phyloP scores from a whole-genome alignment of 2,329 filamentous ascomycete genomes.

The Pyrenophora seminiperda region DNA sequence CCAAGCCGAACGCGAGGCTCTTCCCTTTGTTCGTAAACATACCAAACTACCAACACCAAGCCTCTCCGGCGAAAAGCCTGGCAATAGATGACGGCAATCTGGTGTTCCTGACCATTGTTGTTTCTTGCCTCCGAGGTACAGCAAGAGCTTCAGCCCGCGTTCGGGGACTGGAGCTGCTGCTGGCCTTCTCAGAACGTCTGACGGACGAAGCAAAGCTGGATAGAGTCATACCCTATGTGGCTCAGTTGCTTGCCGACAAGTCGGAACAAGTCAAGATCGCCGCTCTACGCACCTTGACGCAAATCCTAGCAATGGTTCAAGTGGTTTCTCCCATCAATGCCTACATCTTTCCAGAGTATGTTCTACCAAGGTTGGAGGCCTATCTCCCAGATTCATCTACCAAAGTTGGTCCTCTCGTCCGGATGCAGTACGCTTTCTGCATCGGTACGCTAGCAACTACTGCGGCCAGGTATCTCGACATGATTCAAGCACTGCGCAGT shows the following conservation, averaged over 20 bases:
- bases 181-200: constrained; percentile 88
- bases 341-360: constrained; percentile 70
- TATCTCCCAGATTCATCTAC: constrained; percentile 58
- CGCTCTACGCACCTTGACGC: constrained; percentile 83
- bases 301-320: constrained; percentile 79
- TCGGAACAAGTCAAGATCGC: constrained; percentile 84
- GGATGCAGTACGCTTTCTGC: constrained; percentile 91
- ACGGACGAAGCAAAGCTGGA: constrained; percentile 97
- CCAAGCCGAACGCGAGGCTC: constrained; percentile 58
- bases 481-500: constrained; percentile 84
- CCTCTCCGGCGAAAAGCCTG: constrained; percentile 64
- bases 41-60: constrained; percentile 78
- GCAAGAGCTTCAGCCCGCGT: constrained; percentile 85
- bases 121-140: constrained; percentile 86
- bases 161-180: constrained; percentile 84
- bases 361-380: constrained; percentile 63
- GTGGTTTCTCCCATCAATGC: constrained; percentile 80
- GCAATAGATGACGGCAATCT: constrained; percentile 85
- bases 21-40: constrained; percentile 87
- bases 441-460: constrained; percentile 86
- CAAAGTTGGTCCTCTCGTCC: constrained; percentile 68
- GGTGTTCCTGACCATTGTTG: constrained; percentile 87
- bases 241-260: constrained; percentile 79
- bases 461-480: constrained; percentile 82
- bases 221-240: constrained; percentile 86